Base-by-base conservation (phyloP, 2,329 filamentous ascomycete genomes). In the Rhynchosporium agropyri region DNA sequence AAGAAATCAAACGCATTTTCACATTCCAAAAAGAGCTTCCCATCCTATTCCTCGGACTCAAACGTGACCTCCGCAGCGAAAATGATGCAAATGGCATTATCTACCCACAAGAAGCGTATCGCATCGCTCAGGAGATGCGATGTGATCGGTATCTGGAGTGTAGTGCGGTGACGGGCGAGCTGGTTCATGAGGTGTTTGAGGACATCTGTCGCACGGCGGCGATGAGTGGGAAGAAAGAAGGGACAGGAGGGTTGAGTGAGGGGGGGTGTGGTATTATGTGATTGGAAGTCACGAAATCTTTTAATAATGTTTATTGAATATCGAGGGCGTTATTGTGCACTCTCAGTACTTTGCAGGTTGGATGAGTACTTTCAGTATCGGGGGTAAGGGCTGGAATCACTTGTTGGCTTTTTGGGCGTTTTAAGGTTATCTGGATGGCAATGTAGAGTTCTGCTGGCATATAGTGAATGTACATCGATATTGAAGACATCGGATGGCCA, bases 81-180 rank as follows among this genome's bases (percentile, higher is more conserved):
- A 76, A 77, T 12, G 84, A 87, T 68, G 83, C 83, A 2, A 84
- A 85, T 63, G 84, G 84, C 36, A 80, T 83, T 67, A 84, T 87
- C 58, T 83, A 84, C 65, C 85, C 85, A 10, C 81, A 87, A 65
- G 85, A 88, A 73, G 85, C 79, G 1, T 84, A 85, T 69, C 78
- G 78, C 31, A 72, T 81, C 57, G 80, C 85, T 28, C 84, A 87
- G 69, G 79, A 81, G 67, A 79, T 88, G 78, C 77, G 85, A 58
- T 84, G 80, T 53, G 85, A 88, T 73, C 83, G 82, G 66, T 88
- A 88, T 69, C 81, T 87, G 72, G 85, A 88, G 69, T 88, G 85
- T 74, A 87, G 84, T 1, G 84, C 85, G 6, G 75, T 81, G 54
- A 86, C 83, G 3, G 85, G 85, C 15, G 84, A 86, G 75, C 77